These are phyloP conservation scores for Metrosideros polymorpha DNA, from an alignment of 441 rosid genomes.

Conservation along the genomic window DNA sequence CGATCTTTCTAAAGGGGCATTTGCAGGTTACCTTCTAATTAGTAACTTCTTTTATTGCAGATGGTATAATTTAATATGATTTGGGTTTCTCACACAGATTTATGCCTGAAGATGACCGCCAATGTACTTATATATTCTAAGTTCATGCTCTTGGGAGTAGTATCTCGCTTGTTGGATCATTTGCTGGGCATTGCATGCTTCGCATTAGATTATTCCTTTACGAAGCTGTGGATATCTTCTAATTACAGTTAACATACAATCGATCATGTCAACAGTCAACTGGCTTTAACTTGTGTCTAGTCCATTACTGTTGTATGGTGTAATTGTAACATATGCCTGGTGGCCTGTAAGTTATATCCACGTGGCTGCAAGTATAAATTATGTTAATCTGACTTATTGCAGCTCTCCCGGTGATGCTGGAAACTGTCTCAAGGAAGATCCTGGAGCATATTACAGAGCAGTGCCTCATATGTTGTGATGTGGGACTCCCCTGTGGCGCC, in stretches of 20 bases:
- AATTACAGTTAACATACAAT: not conserved
- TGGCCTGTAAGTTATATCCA: not conserved
- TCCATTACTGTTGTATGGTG: not conserved
- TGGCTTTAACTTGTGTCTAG: not conserved
- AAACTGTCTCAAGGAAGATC: slow-evolving; percentile 64
- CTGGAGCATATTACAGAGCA: slow-evolving; percentile 83
- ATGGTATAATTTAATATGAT: not conserved
- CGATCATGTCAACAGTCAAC: not conserved
- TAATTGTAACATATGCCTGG: not conserved
- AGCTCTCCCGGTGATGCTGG: slow-evolving; percentile 84
- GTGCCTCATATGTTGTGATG: slow-evolving; percentile 92
- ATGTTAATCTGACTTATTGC: slow-evolving; percentile 4
- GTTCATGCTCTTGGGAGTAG: not conserved
- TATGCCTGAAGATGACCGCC: not conserved
- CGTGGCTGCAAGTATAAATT: not conserved
- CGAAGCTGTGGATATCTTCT: not conserved
- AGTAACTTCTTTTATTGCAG: not conserved
- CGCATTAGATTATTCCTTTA: not conserved
- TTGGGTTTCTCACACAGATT: not conserved
- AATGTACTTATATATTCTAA: not conserved
- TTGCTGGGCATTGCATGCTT: not conserved
- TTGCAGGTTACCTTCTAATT: slow-evolving; percentile 59
- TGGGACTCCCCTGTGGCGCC: slow-evolving; percentile 85
- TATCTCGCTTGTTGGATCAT: not conserved
- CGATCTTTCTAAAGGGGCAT: slow-evolving; percentile 97